Percentiles rank a stretch among this genome's conserved stretches.
Conservation (phyloP, 2,329 filamentous ascomycete species). For the Phaeomoniella chlamydospora region DNA sequence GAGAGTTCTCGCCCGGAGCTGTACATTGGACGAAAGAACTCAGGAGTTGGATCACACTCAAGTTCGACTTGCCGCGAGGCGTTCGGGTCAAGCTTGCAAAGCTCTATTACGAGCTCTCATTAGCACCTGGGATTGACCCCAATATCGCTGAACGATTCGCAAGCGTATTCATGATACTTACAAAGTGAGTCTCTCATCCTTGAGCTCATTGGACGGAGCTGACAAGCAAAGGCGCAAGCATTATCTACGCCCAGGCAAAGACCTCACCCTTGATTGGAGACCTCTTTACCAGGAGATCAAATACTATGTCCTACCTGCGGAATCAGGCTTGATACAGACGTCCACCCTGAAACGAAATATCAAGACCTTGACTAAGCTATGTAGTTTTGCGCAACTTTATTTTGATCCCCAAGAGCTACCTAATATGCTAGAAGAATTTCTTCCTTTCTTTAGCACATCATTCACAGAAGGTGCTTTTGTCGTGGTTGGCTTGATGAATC, state of each 20-base stretch:
- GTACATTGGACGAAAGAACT: slow-evolving; percentile 96
- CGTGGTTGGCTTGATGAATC: slow-evolving; percentile 73
- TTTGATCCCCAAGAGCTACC: slow-evolving; percentile 81
- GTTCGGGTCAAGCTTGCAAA: slow-evolving; percentile 72
- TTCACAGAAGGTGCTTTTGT: slow-evolving; percentile 87
- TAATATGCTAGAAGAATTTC: slow-evolving; percentile 63
- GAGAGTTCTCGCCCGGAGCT: slow-evolving; percentile 87
- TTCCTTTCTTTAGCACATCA: slow-evolving; percentile 84
- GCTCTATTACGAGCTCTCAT: slow-evolving; percentile 84
- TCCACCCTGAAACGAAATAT: slow-evolving; percentile 51
- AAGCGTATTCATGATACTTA: slow-evolving; percentile 90
- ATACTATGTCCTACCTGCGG: slow-evolving; percentile 71
- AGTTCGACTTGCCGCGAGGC: slow-evolving; percentile 86
- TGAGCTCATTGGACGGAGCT: slow-evolving; percentile 6
- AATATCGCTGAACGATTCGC: slow-evolving; percentile 77
- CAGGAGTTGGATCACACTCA: slow-evolving; percentile 85
- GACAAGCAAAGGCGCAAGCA: slow-evolving; percentile 62
- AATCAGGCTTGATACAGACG: slow-evolving; percentile 52
- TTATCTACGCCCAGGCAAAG: slow-evolving; percentile 79
- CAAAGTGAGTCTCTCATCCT: slow-evolving; percentile 51
- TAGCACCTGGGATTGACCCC: slow-evolving; percentile 78
- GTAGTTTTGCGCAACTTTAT: slow-evolving; percentile 78
- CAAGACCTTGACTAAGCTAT: slow-evolving; percentile 71
- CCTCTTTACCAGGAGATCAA: slow-evolving; percentile 90
- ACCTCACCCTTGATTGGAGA: slow-evolving; percentile 84